Evolutionary conservation across 495 filamentous ascomycete species (phyloP).

Genomic region (Xylaria palmicola): DNA sequence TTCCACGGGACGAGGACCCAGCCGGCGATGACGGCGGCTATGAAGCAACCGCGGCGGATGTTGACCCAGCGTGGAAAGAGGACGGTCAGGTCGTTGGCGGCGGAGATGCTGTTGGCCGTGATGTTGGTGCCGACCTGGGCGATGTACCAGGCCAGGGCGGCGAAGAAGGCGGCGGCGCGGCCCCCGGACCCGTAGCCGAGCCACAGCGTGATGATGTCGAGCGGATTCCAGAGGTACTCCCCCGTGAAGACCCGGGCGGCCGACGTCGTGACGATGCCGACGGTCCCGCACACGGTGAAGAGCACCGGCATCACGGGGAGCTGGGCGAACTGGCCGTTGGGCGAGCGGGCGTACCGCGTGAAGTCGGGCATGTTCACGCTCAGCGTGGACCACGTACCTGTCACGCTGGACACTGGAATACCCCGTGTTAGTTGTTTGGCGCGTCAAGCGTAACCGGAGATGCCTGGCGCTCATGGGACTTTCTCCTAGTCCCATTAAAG

Average conservation of each 20-base stretch:
- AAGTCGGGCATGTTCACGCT: constrained; percentile 61
- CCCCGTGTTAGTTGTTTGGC: no score
- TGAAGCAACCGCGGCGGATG: constrained; percentile 54
- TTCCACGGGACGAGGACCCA: constrained; percentile 65
- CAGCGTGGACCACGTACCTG: constrained; percentile 45
- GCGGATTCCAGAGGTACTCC: constrained; percentile 55
- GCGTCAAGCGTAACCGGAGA: no score
- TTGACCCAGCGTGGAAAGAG: constrained; percentile 60
- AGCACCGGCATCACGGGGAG: constrained; percentile 59
- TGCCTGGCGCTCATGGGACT: no score
- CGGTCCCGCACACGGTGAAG: constrained; percentile 52
- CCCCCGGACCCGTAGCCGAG: constrained; percentile 38
- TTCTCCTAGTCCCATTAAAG: no score
- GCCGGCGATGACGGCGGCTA: constrained; percentile 51
- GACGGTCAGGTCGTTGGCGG: constrained; percentile 59
- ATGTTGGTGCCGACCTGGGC: constrained; percentile 61
- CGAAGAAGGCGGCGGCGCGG: constrained; percentile 59
- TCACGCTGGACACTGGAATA: constrained; percentile 48
- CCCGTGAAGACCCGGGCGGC: constrained; percentile 55
- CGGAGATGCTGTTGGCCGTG: constrained; percentile 57
- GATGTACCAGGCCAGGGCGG: constrained; percentile 49
- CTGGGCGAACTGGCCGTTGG: constrained; percentile 55
- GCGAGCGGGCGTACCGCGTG: constrained; percentile 54
- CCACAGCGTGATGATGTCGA: constrained; percentile 52
- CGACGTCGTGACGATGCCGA: constrained; percentile 53